These are phyloP conservation scores for Lindgomyces ingoldianus DNA, from an alignment of 495 filamentous ascomycete genomes.

Conservation along the genomic window DNA sequence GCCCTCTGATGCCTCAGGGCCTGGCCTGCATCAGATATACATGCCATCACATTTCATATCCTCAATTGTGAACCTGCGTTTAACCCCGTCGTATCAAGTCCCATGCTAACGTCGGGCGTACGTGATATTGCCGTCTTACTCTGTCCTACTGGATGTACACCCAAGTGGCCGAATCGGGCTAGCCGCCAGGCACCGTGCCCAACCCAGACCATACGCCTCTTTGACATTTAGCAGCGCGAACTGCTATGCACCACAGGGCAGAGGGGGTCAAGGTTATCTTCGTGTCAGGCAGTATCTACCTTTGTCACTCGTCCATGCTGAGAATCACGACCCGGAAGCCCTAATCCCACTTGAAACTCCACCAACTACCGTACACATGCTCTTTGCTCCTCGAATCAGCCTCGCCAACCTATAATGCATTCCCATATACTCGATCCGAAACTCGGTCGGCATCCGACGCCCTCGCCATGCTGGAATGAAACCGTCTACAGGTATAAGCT, in stretches of 20 bases:
- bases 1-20: neutral
- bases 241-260: neutral
- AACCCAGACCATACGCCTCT: neutral
- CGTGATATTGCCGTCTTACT: neutral
- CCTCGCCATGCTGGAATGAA: slow-evolving; percentile 9
- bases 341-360: neutral
- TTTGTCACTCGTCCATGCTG: too few species aligned
- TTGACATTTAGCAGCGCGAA: neutral
- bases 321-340: neutral
- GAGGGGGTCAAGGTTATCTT: neutral
- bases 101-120: neutral
- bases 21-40: neutral
- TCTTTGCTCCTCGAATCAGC: neutral
- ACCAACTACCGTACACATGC: neutral
- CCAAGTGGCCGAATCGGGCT: neutral
- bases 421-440: neutral
- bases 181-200: neutral
- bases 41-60: neutral
- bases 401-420: slow-evolving; percentile 1
- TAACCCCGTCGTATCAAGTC: neutral
- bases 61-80: neutral
- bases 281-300: too few species aligned
- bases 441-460: too few species aligned
- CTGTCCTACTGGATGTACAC: neutral
- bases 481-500: slow-evolving; percentile 32